Evolutionary conservation across 495 filamentous ascomycete species (phyloP), one percentile per base, ranked within the genome.

Genomic region (Daldinia grandis): DNA sequence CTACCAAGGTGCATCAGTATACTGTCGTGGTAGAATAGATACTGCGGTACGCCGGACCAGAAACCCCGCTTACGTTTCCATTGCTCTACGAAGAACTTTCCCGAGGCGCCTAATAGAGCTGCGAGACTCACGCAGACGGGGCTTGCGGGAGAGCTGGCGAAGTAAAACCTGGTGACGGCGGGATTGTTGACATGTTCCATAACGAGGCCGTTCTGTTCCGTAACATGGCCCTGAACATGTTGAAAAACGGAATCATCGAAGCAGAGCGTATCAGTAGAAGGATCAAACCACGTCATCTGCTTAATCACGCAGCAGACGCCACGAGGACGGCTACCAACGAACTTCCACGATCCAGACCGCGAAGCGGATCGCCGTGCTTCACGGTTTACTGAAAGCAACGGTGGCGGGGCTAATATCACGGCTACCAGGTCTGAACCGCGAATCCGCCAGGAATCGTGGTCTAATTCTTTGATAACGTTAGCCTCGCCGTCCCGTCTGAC

Each of bases 1-100:
- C 66, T 70, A 49, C 66, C 66, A 12, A 74, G 66, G 58, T 74
- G 71, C 71, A 74, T 66, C 37, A 70, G 37, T 66, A 74, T 67
- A 54, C 66, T 74, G n/a, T 74, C 66, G 51, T 70, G 71, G 53
- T 74, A 74, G 58, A 63, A 74, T 4, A 47, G 63, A 30, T 67
- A 70, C 37, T 33, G 70, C 21, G 70, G 65, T 8, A 73, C 70
- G 19, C 66, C 71, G 44, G 58, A 63, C 71, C 66, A 74, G 62
- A 69, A 69, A 21, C 71, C 62, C 47, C 66, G 62, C 62, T 63
- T 70, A 38, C 58, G 62, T 25, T 66, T 65, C 71, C 66, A 70
- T 62, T 69, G 71, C 44, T 68, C 61, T 17, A 50, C 64, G 35
- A 73, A 62, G 51, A 70, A 74, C 47, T 63, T 69, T 15, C 66